Conservation (phyloP, 1,139 yeast species). For the Suhomyces yuchorum region DNA sequence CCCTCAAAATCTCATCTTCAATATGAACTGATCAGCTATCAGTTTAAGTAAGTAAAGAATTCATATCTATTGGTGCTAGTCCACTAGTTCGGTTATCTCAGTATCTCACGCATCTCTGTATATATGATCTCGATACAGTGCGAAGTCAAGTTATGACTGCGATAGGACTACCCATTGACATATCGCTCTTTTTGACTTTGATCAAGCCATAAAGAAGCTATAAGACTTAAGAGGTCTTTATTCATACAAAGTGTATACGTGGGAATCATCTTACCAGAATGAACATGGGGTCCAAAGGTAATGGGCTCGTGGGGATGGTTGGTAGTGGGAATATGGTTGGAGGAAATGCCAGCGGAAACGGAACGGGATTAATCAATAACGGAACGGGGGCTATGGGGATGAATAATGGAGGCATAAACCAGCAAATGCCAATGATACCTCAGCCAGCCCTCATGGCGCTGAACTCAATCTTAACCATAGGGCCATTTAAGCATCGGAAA, state of each 20-base stretch:
- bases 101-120: neutral
- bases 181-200: neutral
- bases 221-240: neutral
- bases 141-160: neutral
- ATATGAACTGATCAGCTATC: too few relatives aligned
- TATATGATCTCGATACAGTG: neutral
- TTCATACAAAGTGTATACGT: neutral
- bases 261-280: neutral
- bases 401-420: constrained; percentile 6
- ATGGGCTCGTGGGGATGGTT: constrained; percentile 7
- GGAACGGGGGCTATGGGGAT: constrained; percentile 5
- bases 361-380: constrained; percentile 5
- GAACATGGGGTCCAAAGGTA: constrained; percentile 7
- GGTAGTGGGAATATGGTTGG: constrained; percentile 8
- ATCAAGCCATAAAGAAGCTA: neutral
- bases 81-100: neutral
- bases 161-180: neutral
- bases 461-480: constrained; percentile 67
- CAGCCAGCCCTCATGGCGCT: constrained; percentile 63
- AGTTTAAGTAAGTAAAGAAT: too few relatives aligned
- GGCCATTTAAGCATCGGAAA: constrained; percentile 72
- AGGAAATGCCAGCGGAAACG: constrained; percentile 2
- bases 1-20: neutral
- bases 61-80: too few relatives aligned
- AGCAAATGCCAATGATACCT: constrained; percentile 27